Base-by-base conservation (phyloP, 345 rosid species). In the Rubroshorea leprosula region DNA sequence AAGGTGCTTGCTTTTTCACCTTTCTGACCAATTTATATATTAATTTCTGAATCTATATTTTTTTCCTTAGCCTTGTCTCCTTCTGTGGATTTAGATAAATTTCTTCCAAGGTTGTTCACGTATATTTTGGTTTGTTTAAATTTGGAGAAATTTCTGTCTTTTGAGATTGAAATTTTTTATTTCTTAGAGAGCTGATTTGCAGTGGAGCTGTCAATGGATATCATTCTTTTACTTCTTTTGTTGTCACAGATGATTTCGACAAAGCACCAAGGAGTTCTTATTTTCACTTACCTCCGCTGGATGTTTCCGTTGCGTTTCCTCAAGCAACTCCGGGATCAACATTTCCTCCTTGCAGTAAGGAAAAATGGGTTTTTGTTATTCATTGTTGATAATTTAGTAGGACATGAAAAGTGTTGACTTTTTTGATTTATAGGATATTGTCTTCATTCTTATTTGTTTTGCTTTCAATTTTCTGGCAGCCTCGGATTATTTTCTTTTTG, bases 301-400 rank as follows among this genome's bases (percentile, higher is more conserved):
- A 87, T 58, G 68, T 87, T 21, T 85, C 99, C 13, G 17, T 67
- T 48, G 96, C 96, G 23, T 94, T 94, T 66, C 99, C 99, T 68
- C 99, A 87, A 70, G 97, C 99, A 66, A 90, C 93, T 21, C 86
- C 99, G 0, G 99, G 90, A 5, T 82, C 99, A 15, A 43, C 22
- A 11, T 94, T 94, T 69, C 99, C 99, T 69, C 81, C 95, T 6
- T 74, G 74, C 50, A 81, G 99, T 94, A 73, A 74, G 75, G 41
- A 35, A n/a, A n/a, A 35, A 35, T 35, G 41, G 12, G 12, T 35
- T 35, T 8, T 4, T 3, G 41, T 35, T 4, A 6, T 35, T 35
- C 1, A 2, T 35, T 35, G 3, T 1, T 35, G 41, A 35, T 1
- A 35, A 35, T 35, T 35, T 35, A 8, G 5, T 6, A 6, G 41